These are phyloP conservation scores for Trichomonas vaginalis DNA, from an alignment of 208 protist species.

Conservation along the genomic window DNA sequence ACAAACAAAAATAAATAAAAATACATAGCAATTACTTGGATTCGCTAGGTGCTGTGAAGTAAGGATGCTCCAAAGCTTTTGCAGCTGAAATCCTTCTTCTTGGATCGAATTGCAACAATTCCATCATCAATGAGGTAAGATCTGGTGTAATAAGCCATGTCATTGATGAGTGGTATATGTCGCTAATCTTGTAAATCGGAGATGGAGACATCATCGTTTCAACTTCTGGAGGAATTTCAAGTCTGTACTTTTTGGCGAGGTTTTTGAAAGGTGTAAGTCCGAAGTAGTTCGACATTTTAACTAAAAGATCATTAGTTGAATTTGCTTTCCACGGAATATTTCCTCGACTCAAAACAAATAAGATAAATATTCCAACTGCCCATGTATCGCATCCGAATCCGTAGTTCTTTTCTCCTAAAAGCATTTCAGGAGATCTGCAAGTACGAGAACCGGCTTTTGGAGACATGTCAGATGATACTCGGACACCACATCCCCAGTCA, in stretches of 20 bases:
- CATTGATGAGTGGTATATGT: too few relatives aligned
- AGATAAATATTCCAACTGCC: background rate
- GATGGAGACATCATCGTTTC: too few relatives aligned
- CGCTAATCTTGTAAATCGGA: too few relatives aligned
- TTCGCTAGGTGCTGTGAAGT: too few relatives aligned
- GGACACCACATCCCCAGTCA: background rate
- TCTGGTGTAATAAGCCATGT: too few relatives aligned
- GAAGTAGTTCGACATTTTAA: background rate
- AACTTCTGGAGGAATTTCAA: too few relatives aligned
- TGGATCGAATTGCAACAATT: background rate
- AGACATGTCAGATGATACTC: background rate
- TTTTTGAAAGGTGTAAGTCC: background rate
- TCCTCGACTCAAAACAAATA: background rate
- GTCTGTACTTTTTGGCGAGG: too few relatives aligned
- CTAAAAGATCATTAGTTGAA: background rate
- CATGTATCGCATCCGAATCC: background rate
- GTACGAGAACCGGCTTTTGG: background rate
- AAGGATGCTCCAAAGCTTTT: background rate
- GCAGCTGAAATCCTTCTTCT: background rate
- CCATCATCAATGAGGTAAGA: background rate
- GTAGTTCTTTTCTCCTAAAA: background rate
- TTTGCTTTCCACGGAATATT: background rate
- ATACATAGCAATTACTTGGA: too few relatives aligned
- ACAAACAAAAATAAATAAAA: too few relatives aligned
- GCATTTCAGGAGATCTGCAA: background rate